These are phyloP conservation scores for Xylaria sp. DNA, from an alignment of 2,329 filamentous ascomycete species.

Conservation along the genomic window DNA sequence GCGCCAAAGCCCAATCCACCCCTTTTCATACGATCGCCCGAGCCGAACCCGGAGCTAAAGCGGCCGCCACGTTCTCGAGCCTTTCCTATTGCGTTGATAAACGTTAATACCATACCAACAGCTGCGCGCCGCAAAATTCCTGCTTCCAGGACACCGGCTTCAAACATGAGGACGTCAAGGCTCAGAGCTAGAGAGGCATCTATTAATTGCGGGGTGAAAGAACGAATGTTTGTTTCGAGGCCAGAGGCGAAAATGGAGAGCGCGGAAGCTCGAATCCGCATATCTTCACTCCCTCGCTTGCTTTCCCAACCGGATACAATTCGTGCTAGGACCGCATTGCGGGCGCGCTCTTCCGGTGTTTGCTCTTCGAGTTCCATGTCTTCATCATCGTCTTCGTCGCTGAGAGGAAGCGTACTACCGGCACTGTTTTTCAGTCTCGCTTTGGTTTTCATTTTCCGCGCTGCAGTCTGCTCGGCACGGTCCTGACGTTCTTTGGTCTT, in stretches of 20 bases:
- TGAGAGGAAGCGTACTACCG: not conserved
- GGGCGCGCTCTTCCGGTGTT: conserved; percentile 47
- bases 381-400: conserved; percentile 23
- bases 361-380: conserved; percentile 38
- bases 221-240: conserved; percentile 65
- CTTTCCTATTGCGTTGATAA: conserved; percentile 64
- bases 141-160: conserved; percentile 62
- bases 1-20: conserved; percentile 60
- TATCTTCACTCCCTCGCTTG: conserved; percentile 69
- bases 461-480: conserved; percentile 54
- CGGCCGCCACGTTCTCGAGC: conserved; percentile 45
- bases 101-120: conserved; percentile 65
- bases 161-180: conserved; percentile 66
- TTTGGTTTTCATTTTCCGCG: conserved; percentile 43
- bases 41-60: not conserved
- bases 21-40: conserved; percentile 45
- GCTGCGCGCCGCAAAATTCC: conserved; percentile 72
- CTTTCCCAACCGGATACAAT: conserved; percentile 73
- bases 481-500: conserved; percentile 64
- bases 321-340: conserved; percentile 57
- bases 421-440: not conserved
- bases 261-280: conserved; percentile 72
- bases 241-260: conserved; percentile 67
- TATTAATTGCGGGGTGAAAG: conserved; percentile 58
- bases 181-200: conserved; percentile 66